phyloP scores from a whole-genome alignment of 768 basidiomycete species.

The Suillus ampliporus region DNA sequence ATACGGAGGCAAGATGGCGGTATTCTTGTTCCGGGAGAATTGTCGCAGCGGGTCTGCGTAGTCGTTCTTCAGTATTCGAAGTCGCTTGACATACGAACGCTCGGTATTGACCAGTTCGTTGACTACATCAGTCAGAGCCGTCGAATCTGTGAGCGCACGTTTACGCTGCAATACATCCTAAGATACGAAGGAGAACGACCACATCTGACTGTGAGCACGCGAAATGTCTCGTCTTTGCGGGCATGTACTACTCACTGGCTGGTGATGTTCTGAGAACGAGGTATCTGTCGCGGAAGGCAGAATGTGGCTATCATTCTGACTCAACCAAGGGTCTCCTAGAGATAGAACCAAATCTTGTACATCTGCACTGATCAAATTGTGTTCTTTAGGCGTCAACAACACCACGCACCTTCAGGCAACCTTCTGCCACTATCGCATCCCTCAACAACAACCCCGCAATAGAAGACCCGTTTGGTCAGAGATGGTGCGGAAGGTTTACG shows the following conservation, averaged over 20 bases:
- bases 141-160: slow-evolving; percentile 66
- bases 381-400: slow-evolving; percentile 1
- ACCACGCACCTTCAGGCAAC: slow-evolving; percentile 64
- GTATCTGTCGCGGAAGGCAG: slow-evolving; percentile 47
- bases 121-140: slow-evolving; percentile 73
- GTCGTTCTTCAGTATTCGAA: slow-evolving; percentile 81
- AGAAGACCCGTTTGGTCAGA: slow-evolving; percentile 82
- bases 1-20: slow-evolving; percentile 86
- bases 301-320: slow-evolving; percentile 54
- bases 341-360: slow-evolving; percentile 81
- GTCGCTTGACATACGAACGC: slow-evolving; percentile 83
- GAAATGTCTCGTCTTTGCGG: slow-evolving; percentile 3
- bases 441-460: slow-evolving; percentile 90
- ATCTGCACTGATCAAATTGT: slow-evolving; percentile 49
- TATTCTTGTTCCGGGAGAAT: slow-evolving; percentile 84
- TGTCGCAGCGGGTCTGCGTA: slow-evolving; percentile 91
- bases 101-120: slow-evolving; percentile 91
- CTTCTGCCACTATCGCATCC: slow-evolving; percentile 73
- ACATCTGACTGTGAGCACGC: slow-evolving; percentile 5
- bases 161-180: slow-evolving; percentile 46
- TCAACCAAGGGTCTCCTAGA: slow-evolving; percentile 68
- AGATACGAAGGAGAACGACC: slow-evolving; percentile 17
- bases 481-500: slow-evolving; percentile 45
- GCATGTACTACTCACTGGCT: slow-evolving; percentile 47
- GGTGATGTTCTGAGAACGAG: slow-evolving; percentile 43